phyloP scores from a whole-genome alignment of 179 eudicot species.

The Silene noctiflora region DNA sequence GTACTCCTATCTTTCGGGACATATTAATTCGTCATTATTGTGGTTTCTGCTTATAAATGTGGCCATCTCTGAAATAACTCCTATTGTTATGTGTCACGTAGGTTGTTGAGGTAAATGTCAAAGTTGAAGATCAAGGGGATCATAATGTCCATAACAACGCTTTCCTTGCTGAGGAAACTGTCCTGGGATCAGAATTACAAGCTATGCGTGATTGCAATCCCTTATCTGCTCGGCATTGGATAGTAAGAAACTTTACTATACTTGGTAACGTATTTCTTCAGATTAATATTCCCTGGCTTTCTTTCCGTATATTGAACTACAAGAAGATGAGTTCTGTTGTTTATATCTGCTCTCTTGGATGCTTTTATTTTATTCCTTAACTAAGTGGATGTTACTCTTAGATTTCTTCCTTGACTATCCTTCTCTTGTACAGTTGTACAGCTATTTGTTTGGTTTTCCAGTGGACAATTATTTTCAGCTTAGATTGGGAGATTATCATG shows the following conservation, averaged over 20 bases:
- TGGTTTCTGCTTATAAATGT: background rate
- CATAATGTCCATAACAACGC: conserved; percentile 82
- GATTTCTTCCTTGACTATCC: background rate
- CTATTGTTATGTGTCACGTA: conserved; percentile 6
- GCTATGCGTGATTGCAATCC: conserved; percentile 87
- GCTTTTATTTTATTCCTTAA: too few relatives aligned
- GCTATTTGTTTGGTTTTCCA: background rate
- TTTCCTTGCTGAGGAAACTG: conserved; percentile 76
- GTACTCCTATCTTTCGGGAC: background rate
- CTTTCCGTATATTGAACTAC: too few relatives aligned
- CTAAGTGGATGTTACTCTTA: background rate
- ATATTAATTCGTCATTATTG: background rate
- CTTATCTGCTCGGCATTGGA: conserved; percentile 90
- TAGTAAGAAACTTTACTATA: conserved; percentile 44
- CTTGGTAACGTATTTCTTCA: background rate
- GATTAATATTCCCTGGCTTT: background rate
- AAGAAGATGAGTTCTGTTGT: too few relatives aligned
- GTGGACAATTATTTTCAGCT: background rate
- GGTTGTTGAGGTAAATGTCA: conserved; percentile 93
- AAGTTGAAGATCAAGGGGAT: conserved; percentile 83
- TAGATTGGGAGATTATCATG: too few relatives aligned
- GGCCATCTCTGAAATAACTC: background rate
- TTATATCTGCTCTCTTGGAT: too few relatives aligned
- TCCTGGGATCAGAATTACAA: conserved; percentile 72
- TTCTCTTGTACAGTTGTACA: background rate